These are phyloP conservation scores for Hortaea werneckii DNA, from an alignment of 2,329 filamentous ascomycete species.

Conservation along the genomic window DNA sequence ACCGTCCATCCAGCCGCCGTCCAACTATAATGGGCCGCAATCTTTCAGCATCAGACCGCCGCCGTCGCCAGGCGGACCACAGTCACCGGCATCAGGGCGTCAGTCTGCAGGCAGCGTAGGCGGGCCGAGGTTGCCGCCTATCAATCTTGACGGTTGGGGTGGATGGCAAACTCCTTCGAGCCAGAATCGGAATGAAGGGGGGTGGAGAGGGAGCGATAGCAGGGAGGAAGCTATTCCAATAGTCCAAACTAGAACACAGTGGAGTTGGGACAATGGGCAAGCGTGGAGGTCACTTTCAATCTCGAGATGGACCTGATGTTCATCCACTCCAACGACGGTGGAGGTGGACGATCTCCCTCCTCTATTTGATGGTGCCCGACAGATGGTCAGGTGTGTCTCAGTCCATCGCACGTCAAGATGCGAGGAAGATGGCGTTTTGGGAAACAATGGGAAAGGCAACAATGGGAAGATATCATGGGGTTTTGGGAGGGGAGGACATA, in stretches of 20 bases:
- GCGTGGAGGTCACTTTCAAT: too few relatives aligned
- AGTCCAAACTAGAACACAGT: constrained; percentile 2
- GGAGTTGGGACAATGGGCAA: too few relatives aligned
- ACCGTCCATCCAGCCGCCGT: neutral
- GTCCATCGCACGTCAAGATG: too few relatives aligned
- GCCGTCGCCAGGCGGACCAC: constrained; percentile 1
- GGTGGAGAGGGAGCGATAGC: constrained; percentile 1
- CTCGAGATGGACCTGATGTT: too few relatives aligned
- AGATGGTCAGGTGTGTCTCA: too few relatives aligned
- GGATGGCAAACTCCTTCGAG: constrained; percentile 2
- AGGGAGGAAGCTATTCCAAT: neutral
- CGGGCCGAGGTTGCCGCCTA: constrained; percentile 7
- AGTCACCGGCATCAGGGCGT: constrained; percentile 8
- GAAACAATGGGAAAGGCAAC: too few relatives aligned
- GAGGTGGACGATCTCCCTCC: too few relatives aligned
- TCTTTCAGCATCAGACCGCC: constrained; percentile 2
- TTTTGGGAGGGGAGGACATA: too few relatives aligned
- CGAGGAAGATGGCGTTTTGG: too few relatives aligned
- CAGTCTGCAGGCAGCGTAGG: neutral
- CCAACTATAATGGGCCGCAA: neutral
- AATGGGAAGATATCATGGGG: too few relatives aligned
- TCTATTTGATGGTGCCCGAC: too few relatives aligned
- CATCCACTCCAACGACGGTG: too few relatives aligned
- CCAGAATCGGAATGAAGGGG: neutral
- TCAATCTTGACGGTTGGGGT: neutral